Base-by-base conservation (phyloP, 2,329 filamentous ascomycete species). In the Neonectria ditissima region DNA sequence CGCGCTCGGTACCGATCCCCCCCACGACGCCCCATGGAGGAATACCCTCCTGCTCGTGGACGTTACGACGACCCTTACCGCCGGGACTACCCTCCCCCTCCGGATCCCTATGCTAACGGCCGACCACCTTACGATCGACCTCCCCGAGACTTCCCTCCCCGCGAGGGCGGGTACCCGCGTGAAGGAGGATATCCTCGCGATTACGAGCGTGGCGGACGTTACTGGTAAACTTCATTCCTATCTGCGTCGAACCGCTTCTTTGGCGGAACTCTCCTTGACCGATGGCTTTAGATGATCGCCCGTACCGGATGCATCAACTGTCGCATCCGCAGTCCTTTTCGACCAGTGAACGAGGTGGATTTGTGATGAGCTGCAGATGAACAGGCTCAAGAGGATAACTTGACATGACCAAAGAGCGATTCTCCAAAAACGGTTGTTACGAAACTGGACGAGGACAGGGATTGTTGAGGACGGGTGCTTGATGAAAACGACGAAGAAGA, bases 1-100 rank as follows among this genome's bases (percentile, higher is more conserved):
- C 89, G 91, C 75, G 89, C 92, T 72, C 88, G 91, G 53, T 94
- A 94, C 75, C 91, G 93, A 62, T 93, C 92, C 60, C 93, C 93
- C 65, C 91, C 92, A 47, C 91, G 92, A 69, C 90, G 91, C 22
- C 90, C 91, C 47, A 84, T 92, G 67, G 91, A 94, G 65, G 94
- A 97, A 75, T 96, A 97, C 65, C 81, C 81, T 71, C 88, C 89
- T 58, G 88, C 89, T 68, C 87, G 91, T 66, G 84, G 86, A 69
- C 83, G 91, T 62, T 92, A 92, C 74, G 91, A 94, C 62, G 93
- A 96, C 73, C 90, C 91, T 30, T 96, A 95, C 80, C 86, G 89
- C 70, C 83, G 89, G 68, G 87, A 91, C 75, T 86, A 91, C 74
- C 86, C 89, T 68, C 87, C 88, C 52, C 84, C 89, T 58, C 85